These are phyloP conservation scores for Pythium pectinolyticum DNA, from an alignment of 352 stramenopile species.

Conservation along the genomic window DNA sequence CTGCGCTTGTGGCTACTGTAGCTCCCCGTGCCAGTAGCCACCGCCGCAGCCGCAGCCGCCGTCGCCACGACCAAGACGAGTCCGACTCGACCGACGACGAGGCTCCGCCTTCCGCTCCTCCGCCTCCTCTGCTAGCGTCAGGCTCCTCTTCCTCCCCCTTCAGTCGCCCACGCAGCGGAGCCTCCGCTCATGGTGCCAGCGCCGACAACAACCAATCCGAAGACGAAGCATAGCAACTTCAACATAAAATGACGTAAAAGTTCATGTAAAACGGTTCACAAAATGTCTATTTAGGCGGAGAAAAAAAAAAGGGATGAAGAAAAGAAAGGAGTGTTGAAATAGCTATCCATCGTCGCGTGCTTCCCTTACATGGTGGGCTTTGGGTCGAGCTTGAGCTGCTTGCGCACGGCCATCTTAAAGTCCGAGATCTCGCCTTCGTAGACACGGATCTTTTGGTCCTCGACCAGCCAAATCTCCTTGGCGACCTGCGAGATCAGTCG, in stretches of 20 bases:
- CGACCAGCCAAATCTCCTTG: constrained; percentile 99
- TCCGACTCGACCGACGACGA: constrained; percentile 40
- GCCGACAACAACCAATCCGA: constrained; percentile 33
- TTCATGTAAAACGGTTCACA: no score
- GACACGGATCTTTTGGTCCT: constrained; percentile 94
- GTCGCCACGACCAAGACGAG: constrained; percentile 20
- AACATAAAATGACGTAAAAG: background rate
- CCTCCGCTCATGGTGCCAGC: background rate
- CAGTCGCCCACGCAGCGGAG: background rate
- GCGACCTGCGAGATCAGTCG: constrained; percentile 97
- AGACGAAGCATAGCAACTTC: constrained; percentile 6
- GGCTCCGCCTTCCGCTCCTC: background rate
- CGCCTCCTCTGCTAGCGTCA: background rate
- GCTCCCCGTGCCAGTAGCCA: background rate
- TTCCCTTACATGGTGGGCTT: constrained; percentile 35
- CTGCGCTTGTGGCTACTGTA: background rate
- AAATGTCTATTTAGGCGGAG: no score
- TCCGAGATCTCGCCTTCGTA: constrained; percentile 98
- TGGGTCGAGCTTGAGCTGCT: constrained; percentile 79
- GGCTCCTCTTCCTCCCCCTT: background rate
- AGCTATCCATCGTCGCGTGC: no score
- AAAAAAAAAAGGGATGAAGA: background rate
- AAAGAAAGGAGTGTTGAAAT: background rate
- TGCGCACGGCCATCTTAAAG: constrained; percentile 95
- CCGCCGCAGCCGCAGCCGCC: background rate